Base-by-base conservation (phyloP, 2,329 filamentous ascomycete genomes). In the Talaromyces sp. region DNA sequence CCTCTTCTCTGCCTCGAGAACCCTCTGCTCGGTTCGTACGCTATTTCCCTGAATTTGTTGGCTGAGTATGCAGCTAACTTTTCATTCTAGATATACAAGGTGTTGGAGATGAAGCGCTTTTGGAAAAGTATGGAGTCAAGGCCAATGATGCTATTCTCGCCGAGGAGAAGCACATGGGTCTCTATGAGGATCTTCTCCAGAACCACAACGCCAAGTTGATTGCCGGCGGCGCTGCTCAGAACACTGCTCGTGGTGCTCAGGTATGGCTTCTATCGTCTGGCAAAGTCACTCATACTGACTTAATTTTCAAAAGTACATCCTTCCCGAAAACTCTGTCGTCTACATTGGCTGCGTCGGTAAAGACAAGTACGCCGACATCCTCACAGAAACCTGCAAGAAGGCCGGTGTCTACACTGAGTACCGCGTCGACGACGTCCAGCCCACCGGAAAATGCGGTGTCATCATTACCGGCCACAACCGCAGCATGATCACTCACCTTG, bases 391-490 rank as follows among this genome's bases (percentile, higher is more conserved):
- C 75, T 93, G 93, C 80, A 88, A 90, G 81, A 84, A 92, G 75
- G 94, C 90, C 71, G 95, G 95, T 73, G 89, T 98, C 69, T 90
- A 92, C 74, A 93, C 95, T 72, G 93, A 97, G 83, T 99, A 99
- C 86, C 92, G 92, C 70, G 89, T 97, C 75, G 94, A 98, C 78
- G 86, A 91, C 73, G 85, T 87, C 76, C 84, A 89, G 72, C 89
- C 92, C 70, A 99, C 95, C 41, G 95, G 95, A 73, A 92, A 93
- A 75, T 99, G 95, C 80, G 95, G 92, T 80, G 95, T 95, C 70
- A 87, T 99, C 79, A 97, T 99, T 81, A 99, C 94, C 43, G 95
- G 93, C 76, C 92, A 97, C 85, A 90, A 98, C 88, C 89, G 95
- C 74, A 93, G 89, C 78, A 89, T 99, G 85, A 91, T 90, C 85